phyloP scores from a whole-genome alignment of 495 filamentous ascomycete genomes.

The Penicillium arizonense region DNA sequence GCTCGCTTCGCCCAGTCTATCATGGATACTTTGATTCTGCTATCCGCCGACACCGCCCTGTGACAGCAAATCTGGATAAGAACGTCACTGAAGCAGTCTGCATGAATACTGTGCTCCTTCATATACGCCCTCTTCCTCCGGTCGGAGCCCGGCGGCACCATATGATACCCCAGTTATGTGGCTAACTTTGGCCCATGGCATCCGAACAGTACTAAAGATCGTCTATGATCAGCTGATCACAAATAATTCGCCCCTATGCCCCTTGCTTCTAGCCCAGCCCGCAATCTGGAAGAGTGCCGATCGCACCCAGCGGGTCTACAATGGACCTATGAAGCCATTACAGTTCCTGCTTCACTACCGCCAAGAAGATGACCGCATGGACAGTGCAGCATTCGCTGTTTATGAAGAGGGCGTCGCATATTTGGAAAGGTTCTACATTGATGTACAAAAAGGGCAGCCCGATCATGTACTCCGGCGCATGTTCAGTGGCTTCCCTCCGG shows the following conservation, averaged over 20 bases:
- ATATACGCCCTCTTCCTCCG: constrained; percentile 17
- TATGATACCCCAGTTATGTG: constrained; percentile 22
- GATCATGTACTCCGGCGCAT: constrained; percentile 25
- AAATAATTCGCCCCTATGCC: constrained; percentile 11
- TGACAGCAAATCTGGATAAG: constrained; percentile 11
- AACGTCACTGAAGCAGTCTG: constrained; percentile 15
- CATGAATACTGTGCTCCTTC: constrained; percentile 20
- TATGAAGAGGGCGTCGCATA: constrained; percentile 33
- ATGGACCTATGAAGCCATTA: constrained; percentile 9
- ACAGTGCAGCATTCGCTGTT: constrained; percentile 22
- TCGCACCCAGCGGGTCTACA: neutral
- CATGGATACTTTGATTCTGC: constrained; percentile 22
- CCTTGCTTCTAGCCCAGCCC: constrained; percentile 15
- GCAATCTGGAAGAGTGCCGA: constrained; percentile 3
- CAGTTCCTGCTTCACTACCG: constrained; percentile 16
- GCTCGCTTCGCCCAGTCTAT: constrained; percentile 15
- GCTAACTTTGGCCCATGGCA: constrained; percentile 19
- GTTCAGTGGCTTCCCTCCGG: constrained; percentile 35
- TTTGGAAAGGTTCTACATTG: constrained; percentile 30
- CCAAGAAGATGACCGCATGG: constrained; percentile 13
- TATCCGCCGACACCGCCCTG: constrained; percentile 12
- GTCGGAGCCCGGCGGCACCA: constrained; percentile 13
- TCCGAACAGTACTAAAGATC: constrained; percentile 14
- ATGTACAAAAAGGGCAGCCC: constrained; percentile 21
- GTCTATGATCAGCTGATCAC: constrained; percentile 10